These are phyloP conservation scores for Globisporangium okanoganense DNA, from an alignment of 352 stramenopile genomes.

Conservation along the genomic window DNA sequence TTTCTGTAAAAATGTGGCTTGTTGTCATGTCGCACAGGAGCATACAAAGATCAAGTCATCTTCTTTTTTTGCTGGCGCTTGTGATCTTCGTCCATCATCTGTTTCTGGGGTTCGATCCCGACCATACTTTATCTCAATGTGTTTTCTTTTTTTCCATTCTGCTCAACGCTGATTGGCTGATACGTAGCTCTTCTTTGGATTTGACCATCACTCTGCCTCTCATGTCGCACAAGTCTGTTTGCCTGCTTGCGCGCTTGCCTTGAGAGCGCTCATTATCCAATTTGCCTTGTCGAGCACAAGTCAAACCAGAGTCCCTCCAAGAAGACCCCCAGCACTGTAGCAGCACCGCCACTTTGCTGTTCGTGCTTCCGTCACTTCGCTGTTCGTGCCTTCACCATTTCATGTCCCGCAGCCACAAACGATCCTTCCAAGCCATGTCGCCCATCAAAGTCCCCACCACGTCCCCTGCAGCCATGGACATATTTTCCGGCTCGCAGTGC, in stretches of 20 bases:
- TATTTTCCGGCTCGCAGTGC: conserved; percentile 36
- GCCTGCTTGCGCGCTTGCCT: neutral
- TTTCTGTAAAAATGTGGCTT: neutral
- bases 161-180: conserved; percentile 1
- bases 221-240: neutral
- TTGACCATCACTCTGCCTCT: neutral
- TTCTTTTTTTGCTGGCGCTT: conserved; percentile 7
- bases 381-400: neutral
- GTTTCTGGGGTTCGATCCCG: too few species aligned
- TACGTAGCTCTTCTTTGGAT: too few species aligned
- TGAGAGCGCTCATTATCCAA: conserved; percentile 9
- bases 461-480: conserved; percentile 15
- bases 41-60: conserved; percentile 8
- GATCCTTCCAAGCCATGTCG: conserved; percentile 9
- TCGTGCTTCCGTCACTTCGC: neutral
- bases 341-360: neutral
- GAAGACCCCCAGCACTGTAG: neutral
- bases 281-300: conserved; percentile 12
- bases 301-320: neutral
- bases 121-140: conserved; percentile 7
- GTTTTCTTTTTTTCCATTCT: conserved; percentile 11
- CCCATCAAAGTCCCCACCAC: neutral
- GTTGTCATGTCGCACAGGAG: neutral
- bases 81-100: neutral
- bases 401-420: conserved; percentile 1